Evolutionary conservation across 768 basidiomycete species (phyloP), one percentile per base, ranked within the genome.

Genomic region (Candolleomyces aberdarensis): DNA sequence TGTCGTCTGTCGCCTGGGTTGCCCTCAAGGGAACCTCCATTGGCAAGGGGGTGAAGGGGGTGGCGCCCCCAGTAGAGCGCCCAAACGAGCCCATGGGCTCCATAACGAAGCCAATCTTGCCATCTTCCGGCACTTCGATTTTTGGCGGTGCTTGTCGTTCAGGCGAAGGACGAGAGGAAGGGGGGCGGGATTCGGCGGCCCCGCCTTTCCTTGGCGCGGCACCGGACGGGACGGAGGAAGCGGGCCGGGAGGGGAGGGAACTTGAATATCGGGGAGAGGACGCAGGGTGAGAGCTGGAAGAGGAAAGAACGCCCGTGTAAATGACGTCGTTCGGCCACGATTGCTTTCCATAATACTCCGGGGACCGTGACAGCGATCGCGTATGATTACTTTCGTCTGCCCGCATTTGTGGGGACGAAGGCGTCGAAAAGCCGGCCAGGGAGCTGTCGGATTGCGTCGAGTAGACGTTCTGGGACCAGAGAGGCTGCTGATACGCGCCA

Each of bases 11-110:
- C 1, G 89, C 90, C 66, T 90, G 86, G 0, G 88, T 91, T 8
- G 89, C 90, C 50, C 90, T 87, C 14, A 90, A 80, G 8, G 90
- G 89, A 1, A 90, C 89, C 67, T 85, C 84, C 39, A 82, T 84
- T 1, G 84, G 85, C 0, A 54, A 17, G 14, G 32, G 84, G 83
- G 8, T 46, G 36, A 36, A 36, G 51, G 26, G 26, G 26, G 40
- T 26, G 58, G 49, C 49, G 58, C 50, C 15, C 50, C 22, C 13
- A n/a, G 48, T 20, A 29, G 11, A n/a, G 32, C 19, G n/a, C 20
- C 29, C 22, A 7, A 20, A 15, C 20, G 36, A 11, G 48, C 20
- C n/a, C 31, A 60, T 17, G 52, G 59, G 44, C 52, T 60, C 59
- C 59, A 60, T 60, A 29, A 60, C 52, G 36, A 60, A 60, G 17